Percentiles rank a stretch among this genome's conserved stretches.
These are phyloP conservation scores for Aspergillus pseudoviridinutans DNA, from an alignment of 2,329 filamentous ascomycete genomes.

Conservation along the genomic window DNA sequence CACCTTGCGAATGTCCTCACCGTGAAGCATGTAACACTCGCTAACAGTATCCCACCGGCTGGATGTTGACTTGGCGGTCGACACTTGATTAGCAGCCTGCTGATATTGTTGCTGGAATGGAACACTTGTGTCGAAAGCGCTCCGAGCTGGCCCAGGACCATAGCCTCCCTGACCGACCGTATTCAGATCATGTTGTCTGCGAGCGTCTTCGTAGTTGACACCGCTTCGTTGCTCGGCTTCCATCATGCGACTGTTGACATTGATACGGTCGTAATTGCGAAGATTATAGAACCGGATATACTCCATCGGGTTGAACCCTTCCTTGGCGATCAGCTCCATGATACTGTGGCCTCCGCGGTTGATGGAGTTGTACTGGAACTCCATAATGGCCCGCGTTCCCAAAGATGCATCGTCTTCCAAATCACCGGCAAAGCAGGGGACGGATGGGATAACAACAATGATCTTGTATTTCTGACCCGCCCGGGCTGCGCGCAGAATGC, in stretches of 20 bases:
- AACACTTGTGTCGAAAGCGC: conserved; percentile 37
- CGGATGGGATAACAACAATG: conserved; percentile 82
- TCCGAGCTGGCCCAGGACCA: conserved; percentile 30
- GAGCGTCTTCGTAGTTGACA: conserved; percentile 43
- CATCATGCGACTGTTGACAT: conserved; percentile 42
- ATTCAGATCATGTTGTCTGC: conserved; percentile 42
- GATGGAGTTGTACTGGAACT: conserved; percentile 97
- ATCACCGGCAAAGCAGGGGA: conserved; percentile 92
- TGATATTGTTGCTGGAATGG: conserved; percentile 69
- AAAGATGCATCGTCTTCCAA: conserved; percentile 76
- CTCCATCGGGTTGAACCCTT: conserved; percentile 74
- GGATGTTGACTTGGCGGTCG: conserved; percentile 42
- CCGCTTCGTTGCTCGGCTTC: conserved; percentile 40
- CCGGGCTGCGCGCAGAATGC: conserved; percentile 73
- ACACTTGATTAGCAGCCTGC: conserved; percentile 56
- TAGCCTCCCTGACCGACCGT: conserved; percentile 44
- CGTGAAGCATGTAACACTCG: conserved; percentile 77
- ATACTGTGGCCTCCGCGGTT: conserved; percentile 90
- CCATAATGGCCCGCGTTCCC: conserved; percentile 93
- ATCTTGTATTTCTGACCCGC: conserved; percentile 85
- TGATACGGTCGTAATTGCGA: conserved; percentile 86
- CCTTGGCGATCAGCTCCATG: conserved; percentile 68
- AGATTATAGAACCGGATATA: conserved; percentile 95
- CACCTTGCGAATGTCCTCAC: conserved; percentile 63
- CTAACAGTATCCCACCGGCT: conserved; percentile 72